phyloP scores from a whole-genome alignment of 176 grass and related monocot genomes.

The Triticum aestivum region IWGSC_CS_RefSeq_v2.1 NC_057806.1:413581629-413582128 shows the following conservation, averaged over 20 bases:
- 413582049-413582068: background rate
- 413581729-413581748: conserved; percentile 80
- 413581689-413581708: conserved; percentile 63
- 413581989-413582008: background rate
- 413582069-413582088: background rate
- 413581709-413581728: conserved; percentile 78
- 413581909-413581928: background rate
- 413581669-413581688: conserved; percentile 85
- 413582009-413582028: background rate
- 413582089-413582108: too few relatives aligned
- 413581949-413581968: background rate
- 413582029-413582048: background rate
- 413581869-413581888: background rate
- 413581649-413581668: conserved; percentile 71
- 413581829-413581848: conserved; percentile 4
- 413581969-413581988: conserved; percentile 6
- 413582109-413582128: too few relatives aligned
- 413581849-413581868: conserved; percentile 19
- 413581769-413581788: conserved; percentile 72
- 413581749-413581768: conserved; percentile 89
- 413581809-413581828: background rate
- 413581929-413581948: background rate
- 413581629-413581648: conserved; percentile 90
- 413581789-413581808: conserved; percentile 39
- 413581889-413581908: background rate